Percentiles rank a stretch among this genome's conserved stretches.
Conservation (phyloP, 1,139 yeast species). For the Kurtzmaniella quercitrusa region DNA sequence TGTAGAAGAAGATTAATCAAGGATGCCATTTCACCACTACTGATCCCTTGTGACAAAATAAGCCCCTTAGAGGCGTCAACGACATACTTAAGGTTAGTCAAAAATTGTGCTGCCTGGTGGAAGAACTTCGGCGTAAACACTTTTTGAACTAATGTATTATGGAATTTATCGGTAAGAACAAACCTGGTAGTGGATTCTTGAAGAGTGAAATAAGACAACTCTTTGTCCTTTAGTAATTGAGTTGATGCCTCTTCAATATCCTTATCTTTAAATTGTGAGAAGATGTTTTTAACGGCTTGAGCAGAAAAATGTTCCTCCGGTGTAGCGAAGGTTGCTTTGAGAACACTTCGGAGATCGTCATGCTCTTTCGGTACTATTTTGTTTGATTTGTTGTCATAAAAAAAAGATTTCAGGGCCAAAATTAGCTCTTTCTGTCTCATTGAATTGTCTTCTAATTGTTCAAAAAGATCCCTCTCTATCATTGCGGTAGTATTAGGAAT, state of each 20-base stretch:
- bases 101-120: constrained; percentile 42
- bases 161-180: constrained; percentile 54
- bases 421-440: constrained; percentile 53
- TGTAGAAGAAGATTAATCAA: constrained; percentile 43
- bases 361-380: constrained; percentile 17
- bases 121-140: constrained; percentile 37
- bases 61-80: constrained; percentile 46
- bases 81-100: constrained; percentile 32
- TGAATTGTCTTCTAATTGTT: constrained; percentile 42
- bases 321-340: constrained; percentile 63
- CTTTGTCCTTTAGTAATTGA: constrained; percentile 50
- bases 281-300: constrained; percentile 36
- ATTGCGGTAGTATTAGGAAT: constrained; percentile 15
- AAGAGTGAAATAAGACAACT: constrained; percentile 48
- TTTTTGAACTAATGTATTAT: constrained; percentile 35
- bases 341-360: constrained; percentile 32
- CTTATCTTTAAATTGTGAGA: constrained; percentile 40
- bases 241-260: constrained; percentile 47
- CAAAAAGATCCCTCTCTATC: constrained; percentile 25
- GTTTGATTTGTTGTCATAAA: constrained; percentile 17
- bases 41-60: constrained; percentile 53
- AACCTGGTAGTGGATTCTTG: constrained; percentile 46
- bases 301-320: constrained; percentile 45
- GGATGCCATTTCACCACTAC: constrained; percentile 54
- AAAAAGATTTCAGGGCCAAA: constrained; percentile 35